A percentile compares a stretch with the other conserved stretches of the same genome.
Conservation (phyloP, 2,329 filamentous ascomycete species). For the Parafenestella ontariensis region DNA sequence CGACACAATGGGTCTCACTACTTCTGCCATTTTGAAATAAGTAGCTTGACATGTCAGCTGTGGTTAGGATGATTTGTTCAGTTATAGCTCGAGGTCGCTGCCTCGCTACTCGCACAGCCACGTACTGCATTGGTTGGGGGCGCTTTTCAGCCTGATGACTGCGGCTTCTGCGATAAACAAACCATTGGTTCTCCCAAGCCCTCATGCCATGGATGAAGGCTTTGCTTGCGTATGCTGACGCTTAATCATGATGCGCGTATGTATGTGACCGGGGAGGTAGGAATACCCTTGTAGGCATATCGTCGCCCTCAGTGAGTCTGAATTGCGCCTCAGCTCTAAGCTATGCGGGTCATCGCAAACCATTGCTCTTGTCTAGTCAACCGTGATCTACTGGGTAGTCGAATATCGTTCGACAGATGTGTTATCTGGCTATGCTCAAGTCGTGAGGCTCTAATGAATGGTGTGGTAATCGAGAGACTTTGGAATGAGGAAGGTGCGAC, state of each 20-base stretch:
- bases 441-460: neutral
- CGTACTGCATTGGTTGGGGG: neutral
- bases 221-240: neutral
- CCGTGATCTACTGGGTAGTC: too few relatives aligned
- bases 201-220: neutral
- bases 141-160: constrained; percentile 3
- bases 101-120: constrained; percentile 14
- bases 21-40: constrained; percentile 11
- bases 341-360: too few relatives aligned
- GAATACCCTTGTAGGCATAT: too few relatives aligned
- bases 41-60: neutral
- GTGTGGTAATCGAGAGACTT: neutral
- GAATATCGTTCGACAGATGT: too few relatives aligned
- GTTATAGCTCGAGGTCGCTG: neutral
- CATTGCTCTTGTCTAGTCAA: too few relatives aligned
- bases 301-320: too few relatives aligned
- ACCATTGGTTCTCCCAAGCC: neutral
- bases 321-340: too few relatives aligned
- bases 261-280: too few relatives aligned
- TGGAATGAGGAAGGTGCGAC: too few relatives aligned
- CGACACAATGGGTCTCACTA: constrained; percentile 8
- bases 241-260: neutral
- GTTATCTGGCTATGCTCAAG: too few relatives aligned
- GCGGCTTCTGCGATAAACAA: neutral
- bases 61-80: constrained; percentile 3